Evolutionary conservation across 2,329 filamentous ascomycete species (phyloP), one percentile per base, ranked within the genome.

Genomic region (Talaromyces sp.): DNA sequence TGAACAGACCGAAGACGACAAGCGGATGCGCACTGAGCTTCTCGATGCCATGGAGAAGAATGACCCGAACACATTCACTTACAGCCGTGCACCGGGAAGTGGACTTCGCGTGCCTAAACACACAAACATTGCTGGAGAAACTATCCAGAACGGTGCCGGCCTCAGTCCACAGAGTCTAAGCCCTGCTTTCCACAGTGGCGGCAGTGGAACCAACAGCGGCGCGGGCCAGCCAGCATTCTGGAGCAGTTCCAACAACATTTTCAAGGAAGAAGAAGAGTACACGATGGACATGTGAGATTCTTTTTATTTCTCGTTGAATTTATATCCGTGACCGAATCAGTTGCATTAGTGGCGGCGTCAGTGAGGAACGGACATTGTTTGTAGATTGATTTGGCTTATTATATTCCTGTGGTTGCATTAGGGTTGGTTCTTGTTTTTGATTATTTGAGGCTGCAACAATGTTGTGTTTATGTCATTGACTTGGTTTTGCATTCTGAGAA

Each of bases 211-310:
- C 69, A 81, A 81, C 70, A 82, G 80, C 65, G 79, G 77, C 31
- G 70, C 74, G n/a, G 74, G 75, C 7, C 83, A 86, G 69, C 80
- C 83, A 58, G 83, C 85, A 68, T 85, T 81, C 74, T 86, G 82
- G 83, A 81, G 76, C 72, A 79, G 31, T 67, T 79, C 78, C 27
- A 80, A 80, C 19, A 79, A 81, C 66, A 89, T 89, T 75, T 92
- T 97, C 80, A 97, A 97, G 78, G 93, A 97, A 77, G 93, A 97
- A 79, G 93, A 97, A 71, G 93, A 97, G 79, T 96, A 91, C 74
- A 88, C 88, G 74, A 96, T 96, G 91, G 91, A 95, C 68, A 79
- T 83, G 75, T 79, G 49, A 58, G 38, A n/a, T n/a, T n/a, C 60
- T 64, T 59, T 64, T 17, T 58, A 47, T 68, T 59, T 56, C 51